These are phyloP conservation scores for Cryptococcus floricola DNA, from an alignment of 1,284 basidiomycete species.

Conservation along the genomic window DNA sequence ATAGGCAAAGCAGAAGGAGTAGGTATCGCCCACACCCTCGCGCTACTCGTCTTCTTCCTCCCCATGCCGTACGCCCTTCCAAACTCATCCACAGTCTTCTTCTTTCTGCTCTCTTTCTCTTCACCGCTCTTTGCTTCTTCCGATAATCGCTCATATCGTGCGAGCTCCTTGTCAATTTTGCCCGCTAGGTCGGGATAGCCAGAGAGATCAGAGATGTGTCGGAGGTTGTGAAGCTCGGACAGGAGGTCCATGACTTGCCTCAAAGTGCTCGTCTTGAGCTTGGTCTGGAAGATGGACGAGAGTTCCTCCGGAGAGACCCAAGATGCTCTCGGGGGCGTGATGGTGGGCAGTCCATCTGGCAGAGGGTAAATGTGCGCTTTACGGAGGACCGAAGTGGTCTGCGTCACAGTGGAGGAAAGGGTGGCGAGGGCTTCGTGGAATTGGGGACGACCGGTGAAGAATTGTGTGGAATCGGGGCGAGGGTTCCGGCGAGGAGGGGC, in stretches of 20 bases:
- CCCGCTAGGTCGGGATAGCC: constrained; percentile 60
- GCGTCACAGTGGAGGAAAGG: constrained; percentile 64
- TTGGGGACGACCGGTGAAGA: constrained; percentile 78
- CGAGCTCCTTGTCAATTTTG: constrained; percentile 57
- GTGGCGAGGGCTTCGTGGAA: constrained; percentile 70
- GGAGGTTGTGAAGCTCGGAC: constrained; percentile 67
- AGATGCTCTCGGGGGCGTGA: constrained; percentile 59
- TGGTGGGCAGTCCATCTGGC: constrained; percentile 62
- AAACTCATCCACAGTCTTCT: constrained; percentile 61
- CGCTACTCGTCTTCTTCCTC: constrained; percentile 77
- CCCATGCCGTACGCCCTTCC: constrained; percentile 81
- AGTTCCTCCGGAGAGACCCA: constrained; percentile 69
- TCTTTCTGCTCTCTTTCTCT: constrained; percentile 54
- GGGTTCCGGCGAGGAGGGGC: constrained; percentile 19
- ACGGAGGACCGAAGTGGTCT: constrained; percentile 61
- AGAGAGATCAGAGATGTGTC: constrained; percentile 63
- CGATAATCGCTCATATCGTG: constrained; percentile 59
- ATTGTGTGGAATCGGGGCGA: constrained; percentile 61
- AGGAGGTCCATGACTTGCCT: constrained; percentile 63
- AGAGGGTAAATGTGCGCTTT: constrained; percentile 69
- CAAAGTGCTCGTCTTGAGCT: constrained; percentile 70
- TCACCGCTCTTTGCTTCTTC: constrained; percentile 5
- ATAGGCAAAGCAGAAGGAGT: constrained; percentile 49
- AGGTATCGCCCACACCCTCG: constrained; percentile 92
- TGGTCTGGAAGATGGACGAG: constrained; percentile 57